phyloP scores from a whole-genome alignment of 768 basidiomycete species.

The Boletus tomentosulus region DNA sequence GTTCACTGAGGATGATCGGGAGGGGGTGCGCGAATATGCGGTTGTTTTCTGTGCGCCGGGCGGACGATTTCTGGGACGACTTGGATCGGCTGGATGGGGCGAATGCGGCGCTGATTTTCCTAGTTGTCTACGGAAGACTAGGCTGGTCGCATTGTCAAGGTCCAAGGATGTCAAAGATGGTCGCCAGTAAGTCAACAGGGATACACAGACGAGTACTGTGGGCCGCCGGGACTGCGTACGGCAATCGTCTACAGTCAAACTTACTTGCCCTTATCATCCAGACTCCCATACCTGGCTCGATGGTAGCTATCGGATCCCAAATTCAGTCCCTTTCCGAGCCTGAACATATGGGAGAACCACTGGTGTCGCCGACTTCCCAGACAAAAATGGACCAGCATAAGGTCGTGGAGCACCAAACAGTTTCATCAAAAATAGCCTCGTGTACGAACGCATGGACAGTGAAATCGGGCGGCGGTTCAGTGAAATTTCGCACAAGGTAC shows the following conservation, averaged over 20 bases:
- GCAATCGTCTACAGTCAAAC: no score
- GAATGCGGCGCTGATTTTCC: no score
- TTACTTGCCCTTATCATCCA: no score
- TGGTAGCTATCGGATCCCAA: no score
- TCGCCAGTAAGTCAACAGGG: no score
- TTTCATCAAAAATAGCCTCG: not conserved
- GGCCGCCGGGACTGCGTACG: no score
- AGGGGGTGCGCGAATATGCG: constrained; percentile 66
- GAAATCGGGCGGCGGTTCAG: not conserved
- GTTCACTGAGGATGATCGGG: constrained; percentile 51
- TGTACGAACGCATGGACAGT: not conserved
- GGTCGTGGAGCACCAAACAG: not conserved
- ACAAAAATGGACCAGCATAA: not conserved
- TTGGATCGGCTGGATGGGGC: constrained; percentile 35
- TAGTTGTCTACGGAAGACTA: no score
- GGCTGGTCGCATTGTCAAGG: no score
- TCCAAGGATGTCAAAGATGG: no score
- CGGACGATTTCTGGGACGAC: constrained; percentile 46
- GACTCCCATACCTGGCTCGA: no score
- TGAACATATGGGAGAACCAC: not conserved
- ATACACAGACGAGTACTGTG: no score
- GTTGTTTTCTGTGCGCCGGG: constrained; percentile 59
- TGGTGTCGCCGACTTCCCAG: not conserved
- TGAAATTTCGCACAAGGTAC: not conserved
- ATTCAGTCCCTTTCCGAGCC: no score